Percentiles rank a stretch among this genome's conserved stretches.
Evolutionary conservation across 441 rosid genomes (phyloP).

Genomic region (Croton setiger): DNA sequence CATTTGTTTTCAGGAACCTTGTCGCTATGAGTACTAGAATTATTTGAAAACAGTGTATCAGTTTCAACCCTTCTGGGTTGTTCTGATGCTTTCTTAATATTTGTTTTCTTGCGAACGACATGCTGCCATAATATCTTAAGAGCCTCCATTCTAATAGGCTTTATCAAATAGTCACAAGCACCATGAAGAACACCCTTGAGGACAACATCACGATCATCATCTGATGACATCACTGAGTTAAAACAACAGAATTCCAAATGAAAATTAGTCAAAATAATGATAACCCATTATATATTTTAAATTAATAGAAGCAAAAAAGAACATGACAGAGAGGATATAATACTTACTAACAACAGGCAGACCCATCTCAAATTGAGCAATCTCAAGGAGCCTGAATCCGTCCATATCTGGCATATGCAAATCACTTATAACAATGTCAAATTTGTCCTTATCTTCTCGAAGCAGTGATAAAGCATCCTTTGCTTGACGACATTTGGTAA

Average conservation of each 20-base stretch:
- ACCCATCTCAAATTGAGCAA: constrained; percentile 18
- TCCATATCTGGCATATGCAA: constrained; percentile 37
- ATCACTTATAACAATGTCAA: constrained; percentile 33
- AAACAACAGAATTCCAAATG: not conserved
- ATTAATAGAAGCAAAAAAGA: not conserved
- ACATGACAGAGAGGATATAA: not conserved
- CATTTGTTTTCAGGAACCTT: not conserved
- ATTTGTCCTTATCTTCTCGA: constrained; percentile 22
- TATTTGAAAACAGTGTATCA: not conserved
- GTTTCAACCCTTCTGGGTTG: not conserved
- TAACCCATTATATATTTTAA: too few relatives aligned
- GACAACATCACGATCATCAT: constrained; percentile 21
- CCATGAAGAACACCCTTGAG: constrained; percentile 26
- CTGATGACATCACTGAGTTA: constrained; percentile 29
- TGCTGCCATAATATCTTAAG: constrained; percentile 37
- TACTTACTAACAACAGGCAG: constrained; percentile 38
- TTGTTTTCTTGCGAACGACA: constrained; percentile 27
- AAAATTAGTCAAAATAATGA: not conserved
- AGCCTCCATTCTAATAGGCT: constrained; percentile 28
- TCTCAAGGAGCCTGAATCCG: constrained; percentile 32
- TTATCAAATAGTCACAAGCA: constrained; percentile 33
- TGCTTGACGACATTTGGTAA: constrained; percentile 25
- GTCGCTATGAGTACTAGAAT: not conserved
- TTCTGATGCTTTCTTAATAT: constrained; percentile 5
- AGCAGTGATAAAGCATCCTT: constrained; percentile 31